Base-by-base conservation (phyloP, 495 filamentous ascomycete genomes). In the Parathielavia hyrcaniae region DNA sequence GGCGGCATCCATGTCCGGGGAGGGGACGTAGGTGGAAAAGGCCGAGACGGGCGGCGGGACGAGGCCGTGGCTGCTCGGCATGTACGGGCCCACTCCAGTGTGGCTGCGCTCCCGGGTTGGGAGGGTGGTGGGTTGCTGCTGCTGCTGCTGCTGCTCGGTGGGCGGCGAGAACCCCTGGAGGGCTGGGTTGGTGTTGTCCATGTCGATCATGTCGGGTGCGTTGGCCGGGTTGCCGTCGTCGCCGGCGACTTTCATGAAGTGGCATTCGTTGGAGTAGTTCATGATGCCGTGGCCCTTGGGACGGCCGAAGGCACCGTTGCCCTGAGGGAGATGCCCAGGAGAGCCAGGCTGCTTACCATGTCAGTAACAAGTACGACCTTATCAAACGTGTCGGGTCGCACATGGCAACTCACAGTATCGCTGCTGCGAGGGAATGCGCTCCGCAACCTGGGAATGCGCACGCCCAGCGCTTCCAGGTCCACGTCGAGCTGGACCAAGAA, bases 401-500 rank as follows among this genome's bases (percentile, higher is more conserved):
- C n/a, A n/a, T n/a, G n/a, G n/a, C 6, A 23, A 71, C 77, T 68
- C 66, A 81, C 78, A 39, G 71, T 80, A 55, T 81, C 74, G 30
- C 67, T 71, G 63, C 75, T 77, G 50, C 74, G 73, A 10, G 74
- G 73, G 55, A 81, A 79, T 7, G 77, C 74, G 1, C 69, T 65
- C 52, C 77, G 79, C 41, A 80, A 71, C 57, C 78, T 81, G 11
- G 78, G 78, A 55, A 81, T 78, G 19, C 77, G 73, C 56, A 72
- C 63, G 23, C 78, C 78, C 34, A 83, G 66, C 8, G 86, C 85
- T 66, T 91, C 87, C 2, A 97, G 80, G 65, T 99, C 93, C 10
- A 96, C 86, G 66, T 97, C 90, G 5, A 99, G 76, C 71, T 97
- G 93, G 23, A 92, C 86, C 36, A 97, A 75, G 77, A 99, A 99